These are phyloP conservation scores for Neurospora hispaniola DNA, from an alignment of 495 filamentous ascomycete species.

Conservation along the genomic window DNA sequence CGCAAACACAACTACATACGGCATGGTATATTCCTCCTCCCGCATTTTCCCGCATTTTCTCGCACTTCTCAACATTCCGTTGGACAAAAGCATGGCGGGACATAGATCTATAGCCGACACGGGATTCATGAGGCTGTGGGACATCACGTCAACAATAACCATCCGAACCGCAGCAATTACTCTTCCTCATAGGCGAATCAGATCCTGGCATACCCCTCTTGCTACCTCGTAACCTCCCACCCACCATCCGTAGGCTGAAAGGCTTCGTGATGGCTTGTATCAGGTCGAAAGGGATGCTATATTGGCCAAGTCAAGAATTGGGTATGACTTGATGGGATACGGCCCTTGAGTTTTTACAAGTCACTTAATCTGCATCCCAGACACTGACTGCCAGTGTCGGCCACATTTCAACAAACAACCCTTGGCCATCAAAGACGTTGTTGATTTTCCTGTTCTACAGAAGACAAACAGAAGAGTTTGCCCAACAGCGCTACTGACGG, in stretches of 20 bases:
- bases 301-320: background rate
- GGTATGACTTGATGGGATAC: background rate
- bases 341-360: background rate
- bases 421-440: background rate
- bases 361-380: background rate
- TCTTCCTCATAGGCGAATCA: background rate
- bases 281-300: background rate
- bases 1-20: too few relatives aligned
- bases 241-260: background rate
- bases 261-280: background rate
- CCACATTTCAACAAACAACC: background rate
- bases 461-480: background rate
- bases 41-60: background rate
- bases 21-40: background rate
- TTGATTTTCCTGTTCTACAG: background rate
- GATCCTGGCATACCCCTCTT: background rate
- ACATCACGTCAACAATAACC: background rate
- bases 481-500: background rate
- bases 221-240: background rate
- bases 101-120: background rate
- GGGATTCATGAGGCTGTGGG: background rate
- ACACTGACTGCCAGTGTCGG: background rate
- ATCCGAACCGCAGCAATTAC: background rate
- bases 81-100: background rate
- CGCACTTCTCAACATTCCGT: background rate